phyloP scores from a whole-genome alignment of 2,329 filamentous ascomycete species.

The Stenocarpella maydis region DNA sequence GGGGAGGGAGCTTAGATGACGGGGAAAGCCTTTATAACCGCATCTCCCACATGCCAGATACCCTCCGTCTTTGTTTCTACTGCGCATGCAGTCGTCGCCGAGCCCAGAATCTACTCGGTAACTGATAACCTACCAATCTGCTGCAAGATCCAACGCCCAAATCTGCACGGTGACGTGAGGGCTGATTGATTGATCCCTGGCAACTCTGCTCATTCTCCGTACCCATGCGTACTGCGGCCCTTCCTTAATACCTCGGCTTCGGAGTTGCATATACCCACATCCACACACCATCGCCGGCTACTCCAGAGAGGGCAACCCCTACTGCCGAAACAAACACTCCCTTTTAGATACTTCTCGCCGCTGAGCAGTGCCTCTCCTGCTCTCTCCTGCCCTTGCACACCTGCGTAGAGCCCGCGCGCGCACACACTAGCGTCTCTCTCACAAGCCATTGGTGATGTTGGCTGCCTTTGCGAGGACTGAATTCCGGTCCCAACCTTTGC shows the following conservation, averaged over 20 bases:
- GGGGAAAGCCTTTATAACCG: background rate
- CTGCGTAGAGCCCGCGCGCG: background rate
- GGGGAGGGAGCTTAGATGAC: background rate
- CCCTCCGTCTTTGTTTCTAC: background rate
- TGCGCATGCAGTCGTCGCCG: background rate
- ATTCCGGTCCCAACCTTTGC: conserved; percentile 42
- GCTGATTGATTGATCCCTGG: background rate
- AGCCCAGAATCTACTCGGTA: background rate
- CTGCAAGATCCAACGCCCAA: background rate
- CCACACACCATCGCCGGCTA: conserved; percentile 23
- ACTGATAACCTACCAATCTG: background rate
- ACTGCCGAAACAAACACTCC: conserved; percentile 27
- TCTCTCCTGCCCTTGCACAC: background rate
- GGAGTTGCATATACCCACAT: conserved; percentile 20
- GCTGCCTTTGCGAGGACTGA: conserved; percentile 47
- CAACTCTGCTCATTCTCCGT: background rate
- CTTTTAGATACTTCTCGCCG: conserved; percentile 13
- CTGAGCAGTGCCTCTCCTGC: conserved; percentile 7
- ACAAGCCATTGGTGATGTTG: conserved; percentile 45
- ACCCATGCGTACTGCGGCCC: background rate
- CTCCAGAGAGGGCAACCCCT: conserved; percentile 14
- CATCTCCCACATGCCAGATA: conserved; percentile 6
- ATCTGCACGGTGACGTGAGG: background rate
- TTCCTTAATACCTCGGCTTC: conserved; percentile 33
- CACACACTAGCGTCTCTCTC: background rate